Evolutionary conservation across 352 stramenopile genomes (phyloP).

Genomic region (Phytophthora ohioensis): DNA sequence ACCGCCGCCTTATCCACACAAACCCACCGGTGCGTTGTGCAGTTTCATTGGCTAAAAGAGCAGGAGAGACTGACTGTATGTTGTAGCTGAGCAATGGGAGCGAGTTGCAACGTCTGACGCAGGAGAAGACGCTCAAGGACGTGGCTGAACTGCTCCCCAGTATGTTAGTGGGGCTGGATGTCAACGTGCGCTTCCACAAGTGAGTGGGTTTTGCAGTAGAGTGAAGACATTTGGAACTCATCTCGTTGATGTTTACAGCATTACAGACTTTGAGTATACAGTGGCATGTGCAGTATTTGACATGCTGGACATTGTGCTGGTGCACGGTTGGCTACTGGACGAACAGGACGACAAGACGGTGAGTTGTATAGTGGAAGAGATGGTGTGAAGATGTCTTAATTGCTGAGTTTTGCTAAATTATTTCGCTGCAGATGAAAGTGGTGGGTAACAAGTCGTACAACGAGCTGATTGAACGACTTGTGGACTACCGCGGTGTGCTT

Average conservation of each 20-base stretch:
- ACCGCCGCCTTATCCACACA: conserved; percentile 83
- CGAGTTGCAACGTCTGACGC: conserved; percentile 69
- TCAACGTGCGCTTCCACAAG: conserved; percentile 97
- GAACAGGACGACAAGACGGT: conserved; percentile 88
- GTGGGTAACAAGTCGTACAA: conserved; percentile 97
- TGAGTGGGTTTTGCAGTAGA: conserved; percentile 36
- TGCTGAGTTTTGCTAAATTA: conserved; percentile 17
- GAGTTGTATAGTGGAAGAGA: background rate
- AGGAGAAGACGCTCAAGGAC: conserved; percentile 91
- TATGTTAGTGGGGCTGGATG: conserved; percentile 96
- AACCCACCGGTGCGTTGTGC: conserved; percentile 67
- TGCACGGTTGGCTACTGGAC: conserved; percentile 98
- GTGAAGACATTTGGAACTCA: background rate
- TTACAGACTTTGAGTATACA: conserved; percentile 96
- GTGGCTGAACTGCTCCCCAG: conserved; percentile 93
- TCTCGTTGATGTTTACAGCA: conserved; percentile 42
- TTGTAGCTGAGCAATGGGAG: conserved; percentile 52
- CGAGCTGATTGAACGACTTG: conserved; percentile 95
- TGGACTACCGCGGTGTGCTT: conserved; percentile 86
- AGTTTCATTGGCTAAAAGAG: conserved; percentile 3
- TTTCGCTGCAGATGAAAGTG: conserved; percentile 56
- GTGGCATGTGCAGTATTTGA: conserved; percentile 96
- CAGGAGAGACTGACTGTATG: conserved; percentile 3
- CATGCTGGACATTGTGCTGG: conserved; percentile 94
- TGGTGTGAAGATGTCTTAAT: background rate